These are phyloP conservation scores for Microbotryum violaceum DNA, from an alignment of 1,284 basidiomycete genomes.

Conservation along the genomic window DNA sequence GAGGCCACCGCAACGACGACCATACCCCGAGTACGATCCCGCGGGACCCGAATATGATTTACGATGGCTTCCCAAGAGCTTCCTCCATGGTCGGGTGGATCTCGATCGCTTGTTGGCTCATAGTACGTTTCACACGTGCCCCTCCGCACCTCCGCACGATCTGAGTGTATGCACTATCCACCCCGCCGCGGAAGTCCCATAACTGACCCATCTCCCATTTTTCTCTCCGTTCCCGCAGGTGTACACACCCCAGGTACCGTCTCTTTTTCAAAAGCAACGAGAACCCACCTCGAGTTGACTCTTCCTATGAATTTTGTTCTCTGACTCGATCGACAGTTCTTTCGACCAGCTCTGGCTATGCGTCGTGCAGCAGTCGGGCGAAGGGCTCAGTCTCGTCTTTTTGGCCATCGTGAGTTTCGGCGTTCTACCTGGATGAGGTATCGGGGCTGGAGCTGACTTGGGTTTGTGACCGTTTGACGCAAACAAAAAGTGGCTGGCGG, in stretches of 20 bases:
- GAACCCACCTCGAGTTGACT: not conserved
- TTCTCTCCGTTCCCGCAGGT: conserved; percentile 5
- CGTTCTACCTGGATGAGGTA: not conserved
- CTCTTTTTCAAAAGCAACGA: not conserved
- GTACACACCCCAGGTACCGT: conserved; percentile 24
- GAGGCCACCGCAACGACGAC: no score
- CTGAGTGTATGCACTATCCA: not conserved
- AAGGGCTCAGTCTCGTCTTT: conserved; percentile 33
- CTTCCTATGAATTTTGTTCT: not conserved
- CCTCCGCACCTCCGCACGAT: not conserved
- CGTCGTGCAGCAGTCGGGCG: conserved; percentile 32
- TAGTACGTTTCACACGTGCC: conserved; percentile 10
- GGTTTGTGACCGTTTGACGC: not conserved
- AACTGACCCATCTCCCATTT: not conserved
- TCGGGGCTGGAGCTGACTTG: not conserved
- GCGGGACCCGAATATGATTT: not conserved
- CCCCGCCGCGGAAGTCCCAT: no score
- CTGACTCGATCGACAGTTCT: conserved; percentile 15
- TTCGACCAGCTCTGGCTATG: conserved; percentile 34
- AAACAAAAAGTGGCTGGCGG: conserved; percentile 30
- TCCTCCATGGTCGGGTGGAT: conserved; percentile 15
- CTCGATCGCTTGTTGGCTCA: conserved; percentile 29
- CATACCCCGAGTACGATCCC: no score
- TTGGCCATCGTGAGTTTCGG: conserved; percentile 29
- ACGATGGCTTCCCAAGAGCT: conserved; percentile 18